These are phyloP conservation scores for Aureobasidium sp. DNA, from an alignment of 2,329 filamentous ascomycete genomes.

Conservation along the genomic window DNA sequence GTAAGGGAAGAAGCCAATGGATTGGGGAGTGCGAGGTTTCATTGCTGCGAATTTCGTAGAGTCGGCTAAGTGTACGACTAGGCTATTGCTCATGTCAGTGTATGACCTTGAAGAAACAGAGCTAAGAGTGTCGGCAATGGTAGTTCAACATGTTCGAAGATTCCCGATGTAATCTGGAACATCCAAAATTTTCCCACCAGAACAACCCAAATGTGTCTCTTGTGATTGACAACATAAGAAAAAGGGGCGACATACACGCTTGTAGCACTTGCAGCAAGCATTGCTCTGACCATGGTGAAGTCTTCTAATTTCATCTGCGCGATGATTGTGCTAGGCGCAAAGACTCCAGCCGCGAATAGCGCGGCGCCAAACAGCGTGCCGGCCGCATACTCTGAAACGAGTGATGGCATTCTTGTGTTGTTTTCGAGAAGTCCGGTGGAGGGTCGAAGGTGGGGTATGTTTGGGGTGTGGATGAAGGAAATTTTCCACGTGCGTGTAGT, in stretches of 20 bases:
- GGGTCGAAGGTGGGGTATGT: neutral
- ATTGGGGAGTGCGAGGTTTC: constrained; percentile 42
- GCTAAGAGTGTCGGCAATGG: neutral
- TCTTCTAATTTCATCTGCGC: constrained; percentile 52
- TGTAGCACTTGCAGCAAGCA: constrained; percentile 53
- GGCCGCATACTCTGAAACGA: constrained; percentile 11
- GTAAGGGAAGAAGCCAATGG: constrained; percentile 46
- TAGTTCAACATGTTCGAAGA: neutral
- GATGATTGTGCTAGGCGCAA: constrained; percentile 49
- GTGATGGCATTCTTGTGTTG: neutral
- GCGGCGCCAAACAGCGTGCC: constrained; percentile 56
- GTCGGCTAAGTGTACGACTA: constrained; percentile 32
- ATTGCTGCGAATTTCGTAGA: constrained; percentile 35
- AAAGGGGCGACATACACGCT: constrained; percentile 47
- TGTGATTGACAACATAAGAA: neutral
- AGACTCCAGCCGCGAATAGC: constrained; percentile 52
- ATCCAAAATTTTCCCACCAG: neutral
- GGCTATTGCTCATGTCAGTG: constrained; percentile 23
- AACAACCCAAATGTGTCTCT: too few relatives aligned
- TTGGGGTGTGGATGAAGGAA: neutral
- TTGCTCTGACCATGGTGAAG: constrained; percentile 59
- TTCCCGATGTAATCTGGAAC: neutral
- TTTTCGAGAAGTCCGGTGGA: neutral
- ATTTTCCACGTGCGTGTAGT: neutral
- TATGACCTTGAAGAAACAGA: neutral